These are phyloP conservation scores for Aaosphaeria pasadenensis DNA, from an alignment of 2,329 filamentous ascomycete genomes.

Conservation along the genomic window DNA sequence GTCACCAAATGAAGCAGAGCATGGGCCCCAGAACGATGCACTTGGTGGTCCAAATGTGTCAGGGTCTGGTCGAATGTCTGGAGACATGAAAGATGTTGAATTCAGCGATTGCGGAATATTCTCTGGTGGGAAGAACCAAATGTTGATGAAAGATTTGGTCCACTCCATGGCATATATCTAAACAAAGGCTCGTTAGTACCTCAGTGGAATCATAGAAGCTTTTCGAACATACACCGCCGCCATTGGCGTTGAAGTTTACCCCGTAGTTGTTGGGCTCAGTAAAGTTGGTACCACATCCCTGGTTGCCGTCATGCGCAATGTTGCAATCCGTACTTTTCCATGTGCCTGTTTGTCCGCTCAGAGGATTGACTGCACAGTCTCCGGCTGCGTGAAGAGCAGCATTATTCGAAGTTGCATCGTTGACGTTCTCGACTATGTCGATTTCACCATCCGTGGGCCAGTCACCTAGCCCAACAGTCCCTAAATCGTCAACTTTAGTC, in stretches of 20 bases:
- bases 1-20: constrained; percentile 20
- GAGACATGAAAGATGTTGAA: constrained; percentile 3
- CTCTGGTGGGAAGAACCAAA: constrained; percentile 75
- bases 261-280: constrained; percentile 21
- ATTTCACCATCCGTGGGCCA: constrained; percentile 37
- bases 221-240: constrained; percentile 28
- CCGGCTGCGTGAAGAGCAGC: constrained; percentile 43
- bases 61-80: constrained; percentile 52
- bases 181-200: neutral
- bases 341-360: constrained; percentile 41
- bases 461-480: constrained; percentile 20
- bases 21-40: constrained; percentile 58
- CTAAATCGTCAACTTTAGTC: constrained; percentile 8
- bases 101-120: constrained; percentile 50
- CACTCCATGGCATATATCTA: constrained; percentile 51
- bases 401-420: constrained; percentile 32
- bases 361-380: constrained; percentile 34
- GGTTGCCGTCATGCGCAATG: constrained; percentile 29
- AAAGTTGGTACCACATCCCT: constrained; percentile 15
- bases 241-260: constrained; percentile 24
- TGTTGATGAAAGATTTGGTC: constrained; percentile 64
- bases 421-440: constrained; percentile 45
- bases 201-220: no score
- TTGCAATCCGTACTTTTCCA: constrained; percentile 47
- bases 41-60: constrained; percentile 61